Base-by-base conservation (phyloP, 306 rosid genomes). In the Hippophae gyantsensis region DNA sequence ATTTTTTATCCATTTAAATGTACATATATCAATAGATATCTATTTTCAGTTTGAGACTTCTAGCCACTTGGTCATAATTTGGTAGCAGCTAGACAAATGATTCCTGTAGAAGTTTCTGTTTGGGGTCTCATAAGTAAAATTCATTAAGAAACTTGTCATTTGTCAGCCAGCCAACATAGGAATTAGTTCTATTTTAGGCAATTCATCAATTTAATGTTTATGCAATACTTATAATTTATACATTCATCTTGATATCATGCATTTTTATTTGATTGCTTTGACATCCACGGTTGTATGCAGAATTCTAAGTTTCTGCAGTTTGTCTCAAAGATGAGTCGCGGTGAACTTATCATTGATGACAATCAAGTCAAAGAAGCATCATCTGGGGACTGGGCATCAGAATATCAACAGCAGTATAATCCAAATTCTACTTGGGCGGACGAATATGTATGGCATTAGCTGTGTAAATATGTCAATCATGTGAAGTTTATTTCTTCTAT, bases 291-390 rank as follows among this genome's bases (percentile, higher is more conserved):
- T 75, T 75, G 65, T 48, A 57, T 66, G 76, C 93, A 92, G 99
- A 86, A 92, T 74, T 92, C 99, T 6, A 88, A 81, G 78, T 92
- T 92, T 76, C 88, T 86, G 72, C 96, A 88, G 83, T 88, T 92
- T 80, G 82, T 88, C 43, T 92, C 99, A 50, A 92, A 88, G 86
- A 92, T 92, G 99, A 92, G 90, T 70, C 92, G 95, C 46, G 99
- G 99, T 27, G 99, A 92, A 70, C 81, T 92, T 64, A 84, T 78
- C 72, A 82, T 88, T 56, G 94, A 92, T 69, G 95, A 84, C 65
- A 82, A 88, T 77, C 99, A 92, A 83, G 89, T 87, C 66, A 90
- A 85, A 84, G 84, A 77, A 60, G 74, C 62, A 63, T 54, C 84
- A 44, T 69, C 97, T 66, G 97, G 85, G 60, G 86, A 86, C 70